Conservation (phyloP, 768 basidiomycete genomes). For the Russula olivacea region DNA sequence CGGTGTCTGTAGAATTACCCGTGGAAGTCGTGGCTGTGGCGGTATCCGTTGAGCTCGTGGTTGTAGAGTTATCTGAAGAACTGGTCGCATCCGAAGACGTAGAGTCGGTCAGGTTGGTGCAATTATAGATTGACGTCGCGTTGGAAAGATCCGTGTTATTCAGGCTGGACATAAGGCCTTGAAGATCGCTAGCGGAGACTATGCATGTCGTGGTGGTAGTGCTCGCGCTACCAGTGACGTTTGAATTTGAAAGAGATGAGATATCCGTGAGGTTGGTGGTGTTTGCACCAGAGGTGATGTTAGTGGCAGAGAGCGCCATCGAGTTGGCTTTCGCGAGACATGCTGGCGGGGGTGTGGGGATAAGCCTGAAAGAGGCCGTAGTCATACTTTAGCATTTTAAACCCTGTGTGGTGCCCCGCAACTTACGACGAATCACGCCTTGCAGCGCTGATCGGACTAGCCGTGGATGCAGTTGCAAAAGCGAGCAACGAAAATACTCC, state of each 20-base stretch:
- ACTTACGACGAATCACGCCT: constrained; percentile 17
- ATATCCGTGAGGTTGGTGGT: neutral
- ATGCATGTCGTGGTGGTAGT: constrained; percentile 8
- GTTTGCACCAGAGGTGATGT: neutral
- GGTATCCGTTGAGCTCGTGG: neutral
- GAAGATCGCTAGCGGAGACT: neutral
- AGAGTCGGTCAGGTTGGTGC: constrained; percentile 3
- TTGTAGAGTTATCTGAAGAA: neutral
- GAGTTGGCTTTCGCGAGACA: constrained; percentile 1
- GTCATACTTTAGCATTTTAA: neutral
- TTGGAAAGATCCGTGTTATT: constrained; percentile 4
- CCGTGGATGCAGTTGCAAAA: constrained; percentile 1
- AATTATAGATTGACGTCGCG: neutral
- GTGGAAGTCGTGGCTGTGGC: neutral
- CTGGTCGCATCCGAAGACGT: constrained; percentile 4
- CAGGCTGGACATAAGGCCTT: neutral
- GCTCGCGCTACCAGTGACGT: neutral
- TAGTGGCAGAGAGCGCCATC: neutral
- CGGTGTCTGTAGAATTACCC: neutral
- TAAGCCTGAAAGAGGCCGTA: constrained; percentile 3
- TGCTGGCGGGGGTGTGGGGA: constrained; percentile 16
- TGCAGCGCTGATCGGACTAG: constrained; percentile 12
- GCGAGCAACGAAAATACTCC: constrained; percentile 10
- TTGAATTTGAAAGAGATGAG: neutral
- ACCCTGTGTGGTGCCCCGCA: neutral